Percentiles rank a stretch among this genome's conserved stretches.
These are phyloP conservation scores for Coccomyxa sp. DNA, from an alignment of 139 green algal species.

Conservation along the genomic window DNA sequence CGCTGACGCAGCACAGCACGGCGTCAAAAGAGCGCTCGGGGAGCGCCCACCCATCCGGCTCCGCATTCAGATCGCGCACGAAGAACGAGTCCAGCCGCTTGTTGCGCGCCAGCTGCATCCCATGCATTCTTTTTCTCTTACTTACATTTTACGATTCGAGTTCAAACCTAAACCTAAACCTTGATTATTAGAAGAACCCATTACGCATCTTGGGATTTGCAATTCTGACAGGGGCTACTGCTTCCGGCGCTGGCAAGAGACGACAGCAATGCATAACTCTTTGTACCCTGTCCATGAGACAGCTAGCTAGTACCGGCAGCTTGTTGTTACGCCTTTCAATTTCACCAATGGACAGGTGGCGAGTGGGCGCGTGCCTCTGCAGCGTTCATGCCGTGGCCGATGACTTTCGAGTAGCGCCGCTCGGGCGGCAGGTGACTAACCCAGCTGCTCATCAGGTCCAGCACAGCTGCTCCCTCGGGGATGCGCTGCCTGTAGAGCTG, in stretches of 20 bases:
- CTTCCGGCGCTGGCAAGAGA: neutral
- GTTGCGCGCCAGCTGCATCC: conserved; percentile 61
- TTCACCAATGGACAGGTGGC: neutral
- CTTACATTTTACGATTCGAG: too few relatives aligned
- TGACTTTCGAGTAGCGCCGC: conserved; percentile 54
- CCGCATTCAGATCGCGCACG: conserved; percentile 69
- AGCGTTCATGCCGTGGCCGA: conserved; percentile 87
- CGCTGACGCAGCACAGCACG: conserved; percentile 53
- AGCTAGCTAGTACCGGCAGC: neutral
- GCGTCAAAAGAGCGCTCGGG: conserved; percentile 68
- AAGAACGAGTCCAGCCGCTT: conserved; percentile 64
- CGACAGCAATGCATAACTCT: neutral
- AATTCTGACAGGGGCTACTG: neutral
- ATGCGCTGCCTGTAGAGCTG: conserved; percentile 76
- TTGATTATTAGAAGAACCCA: neutral
- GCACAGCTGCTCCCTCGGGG: conserved; percentile 38
- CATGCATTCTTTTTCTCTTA: neutral
- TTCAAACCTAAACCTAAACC: too few relatives aligned
- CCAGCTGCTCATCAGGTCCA: conserved; percentile 75
- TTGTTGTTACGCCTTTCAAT: neutral
- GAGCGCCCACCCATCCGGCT: conserved; percentile 59
- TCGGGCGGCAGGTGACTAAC: conserved; percentile 76
- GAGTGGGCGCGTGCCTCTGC: conserved; percentile 34
- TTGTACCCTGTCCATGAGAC: neutral
- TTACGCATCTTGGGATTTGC: neutral